Base-by-base conservation (phyloP, 345 rosid species). In the Gynandropsis gynandra region DNA sequence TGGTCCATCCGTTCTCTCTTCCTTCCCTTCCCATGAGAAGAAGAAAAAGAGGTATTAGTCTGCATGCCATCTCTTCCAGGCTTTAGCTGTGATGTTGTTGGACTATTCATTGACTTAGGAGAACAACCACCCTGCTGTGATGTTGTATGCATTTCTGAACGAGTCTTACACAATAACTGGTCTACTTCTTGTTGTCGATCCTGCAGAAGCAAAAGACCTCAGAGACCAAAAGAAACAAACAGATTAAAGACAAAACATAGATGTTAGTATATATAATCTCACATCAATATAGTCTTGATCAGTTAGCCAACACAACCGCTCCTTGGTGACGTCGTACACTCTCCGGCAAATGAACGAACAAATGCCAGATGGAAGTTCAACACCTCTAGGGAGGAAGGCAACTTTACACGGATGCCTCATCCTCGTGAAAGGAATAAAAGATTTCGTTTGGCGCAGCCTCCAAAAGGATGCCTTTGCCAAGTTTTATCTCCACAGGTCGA, bases 351-450 rank as follows among this genome's bases (percentile, higher is more conserved):
- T 89, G 61, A 82, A 84, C 2, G 95, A 92, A 58, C 72, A 74
- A 58, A 87, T 54, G 10, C 87, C 95, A 58, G 89, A 60, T 11
- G 86, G 86, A 79, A 92, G 76, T 51, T 77, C 83, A 75, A 65
- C 60, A 35, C 85, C 93, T 80, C 74, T 82, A 7, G 80, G 85
- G 58, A 92, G 93, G 59, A 92, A 92, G 66, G 89, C 69, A 68
- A 92, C 93, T 79, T 92, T 92, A 79, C 98, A 92, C 10, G 84
- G 96, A 71, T 92, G 98, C 16, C 68, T 76, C 82, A 84, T 84
- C 98, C 92, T 82, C 63, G 45, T 90, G 96, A 76, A 90, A 87
- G 66, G 98, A 90, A 58, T 82, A 90, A 47, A 90, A 90, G 52
- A 90, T 41, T 71, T 90, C 89, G 89, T 90, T 90, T 5, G 98